Conservation (phyloP, 1,284 basidiomycete species). For the Fomitopsis palustris region DNA sequence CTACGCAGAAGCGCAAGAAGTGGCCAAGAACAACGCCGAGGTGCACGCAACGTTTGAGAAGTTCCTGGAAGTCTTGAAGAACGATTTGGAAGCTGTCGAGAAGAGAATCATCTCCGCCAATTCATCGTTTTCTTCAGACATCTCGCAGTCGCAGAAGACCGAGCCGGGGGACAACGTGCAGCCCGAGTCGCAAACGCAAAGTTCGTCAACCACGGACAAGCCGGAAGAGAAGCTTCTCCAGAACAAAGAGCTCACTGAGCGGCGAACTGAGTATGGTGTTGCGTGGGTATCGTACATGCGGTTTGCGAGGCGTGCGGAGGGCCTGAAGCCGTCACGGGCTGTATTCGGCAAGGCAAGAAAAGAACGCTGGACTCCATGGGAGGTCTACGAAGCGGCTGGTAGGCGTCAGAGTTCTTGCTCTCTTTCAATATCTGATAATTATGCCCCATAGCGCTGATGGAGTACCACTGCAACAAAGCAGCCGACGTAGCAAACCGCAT, state of each 20-base stretch:
- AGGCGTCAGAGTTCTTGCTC: slow-evolving; percentile 22
- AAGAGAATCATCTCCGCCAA: slow-evolving; percentile 41
- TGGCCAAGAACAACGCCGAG: slow-evolving; percentile 57
- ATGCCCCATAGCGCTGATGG: slow-evolving; percentile 77
- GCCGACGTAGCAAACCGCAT: slow-evolving; percentile 85
- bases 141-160: slow-evolving; percentile 26
- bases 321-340: slow-evolving; percentile 72
- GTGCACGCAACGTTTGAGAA: slow-evolving; percentile 70
- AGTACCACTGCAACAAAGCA: slow-evolving; percentile 93
- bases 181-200: slow-evolving; percentile 16
- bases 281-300: slow-evolving; percentile 91
- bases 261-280: slow-evolving; percentile 63
- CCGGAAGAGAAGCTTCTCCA: slow-evolving; percentile 45
- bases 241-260: slow-evolving; percentile 54
- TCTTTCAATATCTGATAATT: background rate
- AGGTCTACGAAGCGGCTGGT: slow-evolving; percentile 92
- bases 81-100: slow-evolving; percentile 74
- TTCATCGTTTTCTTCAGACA: slow-evolving; percentile 35
- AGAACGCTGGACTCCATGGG: slow-evolving; percentile 86
- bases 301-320: slow-evolving; percentile 84
- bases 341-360: slow-evolving; percentile 86
- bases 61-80: slow-evolving; percentile 67
- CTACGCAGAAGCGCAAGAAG: slow-evolving; percentile 82
- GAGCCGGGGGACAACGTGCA: slow-evolving; percentile 2
- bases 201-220: slow-evolving; percentile 39